phyloP scores from a whole-genome alignment of 192 early-diverging fungal genomes.

The Coemansia sp. region DNA sequence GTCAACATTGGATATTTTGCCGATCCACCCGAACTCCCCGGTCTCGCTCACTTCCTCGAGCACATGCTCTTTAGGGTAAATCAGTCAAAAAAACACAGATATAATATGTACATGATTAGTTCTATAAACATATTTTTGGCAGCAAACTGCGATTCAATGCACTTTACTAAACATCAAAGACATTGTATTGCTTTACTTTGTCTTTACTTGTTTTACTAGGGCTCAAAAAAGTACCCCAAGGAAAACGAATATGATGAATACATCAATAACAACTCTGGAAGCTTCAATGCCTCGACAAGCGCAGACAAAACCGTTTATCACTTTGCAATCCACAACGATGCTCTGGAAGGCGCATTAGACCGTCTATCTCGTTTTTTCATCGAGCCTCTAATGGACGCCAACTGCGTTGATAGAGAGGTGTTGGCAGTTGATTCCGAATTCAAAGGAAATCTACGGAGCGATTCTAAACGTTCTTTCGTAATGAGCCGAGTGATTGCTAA shows the following conservation, averaged over 20 bases:
- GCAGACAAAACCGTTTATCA: slow-evolving; percentile 20
- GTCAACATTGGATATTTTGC: slow-evolving; percentile 60
- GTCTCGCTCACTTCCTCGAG: slow-evolving; percentile 69
- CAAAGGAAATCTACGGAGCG: slow-evolving; percentile 75
- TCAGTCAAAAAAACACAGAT: neutral
- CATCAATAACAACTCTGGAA: slow-evolving; percentile 19
- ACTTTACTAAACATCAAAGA: neutral
- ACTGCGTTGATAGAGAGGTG: slow-evolving; percentile 81
- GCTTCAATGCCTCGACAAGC: slow-evolving; percentile 25
- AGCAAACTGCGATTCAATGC: neutral
- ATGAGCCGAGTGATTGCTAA: slow-evolving; percentile 19
- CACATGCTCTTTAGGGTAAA: slow-evolving; percentile 65
- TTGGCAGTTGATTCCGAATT: slow-evolving; percentile 90
- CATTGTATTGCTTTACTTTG: neutral
- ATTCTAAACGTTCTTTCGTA: slow-evolving; percentile 50
- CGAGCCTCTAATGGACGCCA: slow-evolving; percentile 72
- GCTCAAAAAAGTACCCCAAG: slow-evolving; percentile 62
- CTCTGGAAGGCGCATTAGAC: slow-evolving; percentile 56
- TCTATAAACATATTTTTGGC: no score
- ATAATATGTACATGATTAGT: neutral
- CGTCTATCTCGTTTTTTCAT: slow-evolving; percentile 88
- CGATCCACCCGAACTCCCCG: slow-evolving; percentile 58
- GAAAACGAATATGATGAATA: slow-evolving; percentile 58
- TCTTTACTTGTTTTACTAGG: slow-evolving; percentile 13
- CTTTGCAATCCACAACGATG: slow-evolving; percentile 27